phyloP scores from a whole-genome alignment of 2,329 filamentous ascomycete genomes.

The Pyricularia pennisetigena region DNA sequence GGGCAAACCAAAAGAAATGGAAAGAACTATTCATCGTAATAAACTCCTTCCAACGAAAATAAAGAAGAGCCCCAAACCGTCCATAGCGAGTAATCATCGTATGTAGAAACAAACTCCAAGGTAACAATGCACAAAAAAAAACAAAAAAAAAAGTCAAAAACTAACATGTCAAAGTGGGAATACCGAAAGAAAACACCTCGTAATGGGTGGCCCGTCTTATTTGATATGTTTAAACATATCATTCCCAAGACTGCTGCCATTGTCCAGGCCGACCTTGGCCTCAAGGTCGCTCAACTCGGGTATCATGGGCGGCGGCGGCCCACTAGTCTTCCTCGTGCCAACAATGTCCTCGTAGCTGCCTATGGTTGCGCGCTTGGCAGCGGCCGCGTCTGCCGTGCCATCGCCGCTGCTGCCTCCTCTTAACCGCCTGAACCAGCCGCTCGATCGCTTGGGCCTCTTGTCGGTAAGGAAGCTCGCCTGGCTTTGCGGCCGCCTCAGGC shows the following conservation, averaged over 20 bases:
- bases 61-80: neutral
- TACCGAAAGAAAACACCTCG: neutral
- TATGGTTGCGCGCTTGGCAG: slow-evolving; percentile 29
- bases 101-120: neutral
- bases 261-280: slow-evolving; percentile 33
- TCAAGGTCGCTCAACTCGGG: slow-evolving; percentile 45
- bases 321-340: slow-evolving; percentile 24
- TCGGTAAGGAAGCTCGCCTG: slow-evolving; percentile 38
- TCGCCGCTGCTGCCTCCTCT: slow-evolving; percentile 25
- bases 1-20: neutral
- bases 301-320: slow-evolving; percentile 51
- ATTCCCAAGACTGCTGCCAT: slow-evolving; percentile 34
- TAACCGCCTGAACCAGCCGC: slow-evolving; percentile 50
- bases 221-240: slow-evolving; percentile 53
- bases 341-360: slow-evolving; percentile 27
- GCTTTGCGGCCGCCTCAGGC: slow-evolving; percentile 21
- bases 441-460: slow-evolving; percentile 40
- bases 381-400: slow-evolving; percentile 11
- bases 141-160: neutral
- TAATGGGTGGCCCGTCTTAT: slow-evolving; percentile 20
- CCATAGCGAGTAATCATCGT: neutral
- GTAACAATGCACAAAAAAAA: neutral
- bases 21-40: neutral
- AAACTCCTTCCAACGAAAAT: neutral
- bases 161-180: neutral